Evolutionary conservation across 768 basidiomycete species (phyloP).

Genomic region (Mycena filopes): DNA sequence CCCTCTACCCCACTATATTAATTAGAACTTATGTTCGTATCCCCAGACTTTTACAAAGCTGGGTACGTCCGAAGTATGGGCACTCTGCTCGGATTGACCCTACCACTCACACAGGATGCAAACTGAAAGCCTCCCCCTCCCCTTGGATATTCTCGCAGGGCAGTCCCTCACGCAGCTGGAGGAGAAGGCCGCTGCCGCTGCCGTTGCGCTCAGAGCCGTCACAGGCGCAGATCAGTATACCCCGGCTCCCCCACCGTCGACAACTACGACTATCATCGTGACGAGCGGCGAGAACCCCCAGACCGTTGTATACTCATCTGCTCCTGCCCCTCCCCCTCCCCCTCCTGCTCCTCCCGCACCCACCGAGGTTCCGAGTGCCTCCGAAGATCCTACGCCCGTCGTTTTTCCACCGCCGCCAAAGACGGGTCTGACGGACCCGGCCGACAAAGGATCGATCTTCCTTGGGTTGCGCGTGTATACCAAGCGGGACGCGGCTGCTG

Average conservation of each 20-base stretch:
- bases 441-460: constrained; percentile 27
- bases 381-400: too few relatives aligned
- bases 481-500: constrained; percentile 27
- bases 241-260: constrained; percentile 15
- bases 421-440: constrained; percentile 10
- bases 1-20: too few relatives aligned
- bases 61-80: constrained; percentile 20
- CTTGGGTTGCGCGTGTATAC: constrained; percentile 36
- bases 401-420: background rate
- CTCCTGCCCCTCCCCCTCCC: background rate
- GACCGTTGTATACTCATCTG: background rate
- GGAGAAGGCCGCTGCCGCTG: constrained; percentile 29
- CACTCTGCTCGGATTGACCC: too few relatives aligned
- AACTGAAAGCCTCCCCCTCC: constrained; percentile 30
- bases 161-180: constrained; percentile 36
- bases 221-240: background rate
- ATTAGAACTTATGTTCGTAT: too few relatives aligned
- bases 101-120: constrained; percentile 12
- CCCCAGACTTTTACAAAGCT: constrained; percentile 34
- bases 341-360: constrained; percentile 10
- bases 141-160: constrained; percentile 35
- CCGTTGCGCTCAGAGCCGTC: constrained; percentile 11
- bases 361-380: background rate
- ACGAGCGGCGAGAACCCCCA: background rate
- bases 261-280: constrained; percentile 12